A percentile compares a stretch with the other conserved stretches of the same genome.
Conservation (phyloP, 495 filamentous ascomycete genomes). For the Sphaerosporella brunnea region DNA sequence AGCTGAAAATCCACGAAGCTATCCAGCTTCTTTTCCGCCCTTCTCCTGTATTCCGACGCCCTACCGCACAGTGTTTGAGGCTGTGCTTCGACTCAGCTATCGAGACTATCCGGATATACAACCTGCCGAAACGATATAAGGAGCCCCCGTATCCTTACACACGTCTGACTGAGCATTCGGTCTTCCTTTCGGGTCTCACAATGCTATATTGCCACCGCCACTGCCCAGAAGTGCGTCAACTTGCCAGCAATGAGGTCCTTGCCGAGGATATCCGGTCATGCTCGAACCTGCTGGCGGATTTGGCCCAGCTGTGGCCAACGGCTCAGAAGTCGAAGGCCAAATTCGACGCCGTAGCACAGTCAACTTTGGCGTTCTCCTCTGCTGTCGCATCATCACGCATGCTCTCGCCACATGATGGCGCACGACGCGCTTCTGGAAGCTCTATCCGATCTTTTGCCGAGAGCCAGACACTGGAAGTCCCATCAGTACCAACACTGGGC, state of each 20-base stretch:
- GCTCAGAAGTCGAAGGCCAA: conserved; percentile 12
- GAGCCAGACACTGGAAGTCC: conserved; percentile 20
- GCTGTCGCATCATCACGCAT: conserved; percentile 13
- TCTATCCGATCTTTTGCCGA: conserved; percentile 11
- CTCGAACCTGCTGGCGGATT: conserved; percentile 13
- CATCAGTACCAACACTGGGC: conserved; percentile 11
- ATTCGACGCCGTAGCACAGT: conserved; percentile 15
- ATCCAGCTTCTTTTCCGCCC: conserved; percentile 23
- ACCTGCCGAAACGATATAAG: conserved; percentile 12
- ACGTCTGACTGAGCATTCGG: conserved; percentile 17
- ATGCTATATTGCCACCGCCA: conserved; percentile 14
- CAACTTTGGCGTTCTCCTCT: conserved; percentile 3
- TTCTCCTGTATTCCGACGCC: conserved; percentile 13
- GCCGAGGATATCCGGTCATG: conserved; percentile 18
- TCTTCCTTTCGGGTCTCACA: conserved; percentile 15
- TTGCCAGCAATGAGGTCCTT: conserved; percentile 9
- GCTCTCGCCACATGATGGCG: conserved; percentile 18
- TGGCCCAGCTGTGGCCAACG: conserved; percentile 16
- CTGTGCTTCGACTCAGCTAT: conserved; percentile 19
- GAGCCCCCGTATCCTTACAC: conserved; percentile 16
- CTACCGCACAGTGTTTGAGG: conserved; percentile 6
- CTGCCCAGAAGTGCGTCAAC: conserved; percentile 14
- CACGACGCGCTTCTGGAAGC: conserved; percentile 13
- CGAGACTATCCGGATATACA: conserved; percentile 21
- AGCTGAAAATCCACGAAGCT: conserved; percentile 23